Evolutionary conservation across 352 stramenopile genomes (phyloP).

Genomic region (Thalassiosira pacifica): DNA sequence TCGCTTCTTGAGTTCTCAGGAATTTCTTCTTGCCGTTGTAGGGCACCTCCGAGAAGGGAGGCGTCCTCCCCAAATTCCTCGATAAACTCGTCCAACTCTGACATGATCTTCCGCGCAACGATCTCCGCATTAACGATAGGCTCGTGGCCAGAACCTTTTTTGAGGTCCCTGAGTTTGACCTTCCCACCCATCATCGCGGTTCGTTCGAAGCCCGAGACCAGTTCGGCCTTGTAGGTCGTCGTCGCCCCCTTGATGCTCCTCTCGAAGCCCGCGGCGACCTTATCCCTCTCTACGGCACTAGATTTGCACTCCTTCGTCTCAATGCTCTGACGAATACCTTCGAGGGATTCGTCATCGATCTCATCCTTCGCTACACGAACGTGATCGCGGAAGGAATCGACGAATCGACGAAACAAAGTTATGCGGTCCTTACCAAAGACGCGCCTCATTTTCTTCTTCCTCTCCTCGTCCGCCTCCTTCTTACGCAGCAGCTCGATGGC

Average conservation of each 20-base stretch:
- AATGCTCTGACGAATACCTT: not conserved
- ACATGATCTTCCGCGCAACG: not conserved
- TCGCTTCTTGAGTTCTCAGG: slow-evolving; percentile 11
- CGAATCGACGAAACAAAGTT: not conserved
- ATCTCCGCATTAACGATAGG: not conserved
- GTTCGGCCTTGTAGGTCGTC: not conserved
- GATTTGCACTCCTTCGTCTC: not conserved
- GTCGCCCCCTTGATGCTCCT: not conserved
- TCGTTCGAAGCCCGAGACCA: not conserved
- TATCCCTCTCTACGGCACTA: not conserved
- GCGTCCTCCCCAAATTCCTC: not conserved
- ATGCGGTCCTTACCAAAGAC: not conserved
- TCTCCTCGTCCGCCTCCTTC: not conserved
- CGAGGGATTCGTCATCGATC: not conserved
- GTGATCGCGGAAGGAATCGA: not conserved
- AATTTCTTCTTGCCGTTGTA: not conserved
- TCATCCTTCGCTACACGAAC: not conserved
- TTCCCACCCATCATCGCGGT: slow-evolving; percentile 8
- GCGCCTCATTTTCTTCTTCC: not conserved
- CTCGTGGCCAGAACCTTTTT: not conserved
- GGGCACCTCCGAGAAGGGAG: not conserved
- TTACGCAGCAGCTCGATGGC: not conserved
- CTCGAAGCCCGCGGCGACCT: not conserved
- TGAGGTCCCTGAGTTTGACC: not conserved
- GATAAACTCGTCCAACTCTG: slow-evolving; percentile 14